Percentiles rank a stretch among this genome's conserved stretches.
These are phyloP conservation scores for Chalara sp. DNA, from an alignment of 2,329 filamentous ascomycete species.

Conservation along the genomic window DNA sequence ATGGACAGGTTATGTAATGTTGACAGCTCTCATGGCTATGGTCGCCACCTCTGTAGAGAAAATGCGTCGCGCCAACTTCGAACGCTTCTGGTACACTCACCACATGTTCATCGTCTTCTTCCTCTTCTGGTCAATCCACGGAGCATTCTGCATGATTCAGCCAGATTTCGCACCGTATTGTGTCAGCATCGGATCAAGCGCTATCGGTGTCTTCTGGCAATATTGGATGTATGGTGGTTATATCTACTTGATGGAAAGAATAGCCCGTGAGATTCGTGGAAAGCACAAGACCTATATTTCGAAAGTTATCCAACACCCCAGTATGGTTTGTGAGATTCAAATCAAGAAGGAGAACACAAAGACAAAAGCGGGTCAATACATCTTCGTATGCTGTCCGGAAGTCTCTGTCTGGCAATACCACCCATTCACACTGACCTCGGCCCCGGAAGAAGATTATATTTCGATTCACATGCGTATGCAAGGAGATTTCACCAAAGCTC, in stretches of 20 bases:
- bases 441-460: constrained; percentile 85
- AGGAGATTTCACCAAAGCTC: constrained; percentile 71
- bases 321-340: constrained; percentile 84
- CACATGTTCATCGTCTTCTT: constrained; percentile 86
- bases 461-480: constrained; percentile 78
- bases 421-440: constrained; percentile 79
- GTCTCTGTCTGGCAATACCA: constrained; percentile 87
- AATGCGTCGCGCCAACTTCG: constrained; percentile 72
- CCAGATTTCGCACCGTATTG: constrained; percentile 76
- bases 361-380: constrained; percentile 77
- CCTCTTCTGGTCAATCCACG: constrained; percentile 86
- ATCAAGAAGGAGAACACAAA: constrained; percentile 86
- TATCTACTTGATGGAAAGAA: constrained; percentile 71
- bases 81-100: constrained; percentile 87
- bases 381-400: constrained; percentile 81
- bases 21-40: constrained; percentile 72
- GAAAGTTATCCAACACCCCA: constrained; percentile 84
- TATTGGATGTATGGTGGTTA: constrained; percentile 85
- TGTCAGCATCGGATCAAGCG: constrained; percentile 55
- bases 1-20: constrained; percentile 83
- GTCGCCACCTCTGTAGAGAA: constrained; percentile 72
- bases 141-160: constrained; percentile 86
- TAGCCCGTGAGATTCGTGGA: constrained; percentile 72
- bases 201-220: constrained; percentile 78
- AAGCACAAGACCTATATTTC: constrained; percentile 80